A percentile compares a stretch with the other conserved stretches of the same genome.
phyloP scores from a whole-genome alignment of 2,329 filamentous ascomycete species.

The Clonostachys byssicola region DNA sequence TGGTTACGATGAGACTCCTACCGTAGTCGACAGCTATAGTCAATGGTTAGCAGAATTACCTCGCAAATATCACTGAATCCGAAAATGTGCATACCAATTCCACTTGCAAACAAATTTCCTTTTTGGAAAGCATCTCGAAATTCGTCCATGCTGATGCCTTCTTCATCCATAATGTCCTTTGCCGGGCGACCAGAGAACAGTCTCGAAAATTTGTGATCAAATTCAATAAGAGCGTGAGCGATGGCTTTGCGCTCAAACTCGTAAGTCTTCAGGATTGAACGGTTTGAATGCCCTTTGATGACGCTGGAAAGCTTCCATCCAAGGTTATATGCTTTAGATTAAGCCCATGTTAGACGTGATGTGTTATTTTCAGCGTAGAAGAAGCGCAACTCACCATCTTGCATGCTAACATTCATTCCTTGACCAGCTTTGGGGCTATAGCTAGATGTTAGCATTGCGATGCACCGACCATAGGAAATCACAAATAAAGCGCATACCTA shows the following conservation, averaged over 20 bases:
- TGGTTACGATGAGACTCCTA: conserved; percentile 50
- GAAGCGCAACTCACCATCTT: conserved; percentile 65
- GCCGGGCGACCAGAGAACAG: conserved; percentile 53
- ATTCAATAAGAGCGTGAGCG: conserved; percentile 62
- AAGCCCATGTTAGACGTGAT: not conserved
- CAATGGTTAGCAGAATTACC: conserved; percentile 3
- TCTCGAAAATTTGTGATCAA: conserved; percentile 53
- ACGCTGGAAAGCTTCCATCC: conserved; percentile 48
- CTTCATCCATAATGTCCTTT: conserved; percentile 55
- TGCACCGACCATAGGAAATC: conserved; percentile 36
- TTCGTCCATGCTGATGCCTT: conserved; percentile 56
- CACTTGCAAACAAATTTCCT: conserved; percentile 55
- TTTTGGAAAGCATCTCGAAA: conserved; percentile 60
- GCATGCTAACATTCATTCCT: conserved; percentile 67
- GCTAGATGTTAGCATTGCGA: conserved; percentile 29
- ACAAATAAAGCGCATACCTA: conserved; percentile 4
- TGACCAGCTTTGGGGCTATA: conserved; percentile 58
- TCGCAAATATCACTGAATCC: not conserved
- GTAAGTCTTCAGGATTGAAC: conserved; percentile 42
- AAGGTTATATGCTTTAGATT: conserved; percentile 50
- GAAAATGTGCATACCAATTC: conserved; percentile 27
- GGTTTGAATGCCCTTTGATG: conserved; percentile 34
- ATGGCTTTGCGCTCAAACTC: conserved; percentile 50
- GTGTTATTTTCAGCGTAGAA: conserved; percentile 14
- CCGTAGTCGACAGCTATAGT: conserved; percentile 49